These are phyloP conservation scores for Saprolegnia parasitica DNA, from an alignment of 352 stramenopile genomes.

Conservation along the genomic window DNA sequence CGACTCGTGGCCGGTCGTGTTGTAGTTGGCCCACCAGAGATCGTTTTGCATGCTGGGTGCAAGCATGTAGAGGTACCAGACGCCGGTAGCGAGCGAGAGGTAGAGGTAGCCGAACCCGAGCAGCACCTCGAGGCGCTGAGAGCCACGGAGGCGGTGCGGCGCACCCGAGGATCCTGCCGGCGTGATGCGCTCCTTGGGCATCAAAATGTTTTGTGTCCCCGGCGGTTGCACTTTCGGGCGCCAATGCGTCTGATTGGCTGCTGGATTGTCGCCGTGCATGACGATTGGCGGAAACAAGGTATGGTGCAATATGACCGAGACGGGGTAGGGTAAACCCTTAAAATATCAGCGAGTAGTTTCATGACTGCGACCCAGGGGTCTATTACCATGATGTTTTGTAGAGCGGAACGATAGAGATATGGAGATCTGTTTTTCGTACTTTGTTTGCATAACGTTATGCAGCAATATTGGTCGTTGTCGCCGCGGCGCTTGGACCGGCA, in stretches of 20 bases:
- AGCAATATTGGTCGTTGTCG: background rate
- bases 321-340: no score
- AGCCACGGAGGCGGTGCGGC: background rate
- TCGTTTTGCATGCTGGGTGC: constrained; percentile 13
- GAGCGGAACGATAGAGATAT: no score
- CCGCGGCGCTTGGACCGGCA: background rate
- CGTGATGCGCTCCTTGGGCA: background rate
- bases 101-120: background rate
- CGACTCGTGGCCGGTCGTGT: constrained; percentile 3
- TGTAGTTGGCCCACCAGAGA: constrained; percentile 18
- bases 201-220: background rate
- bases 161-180: background rate
- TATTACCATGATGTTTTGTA: no score
- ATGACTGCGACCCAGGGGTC: no score
- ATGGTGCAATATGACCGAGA: no score
- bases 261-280: no score
- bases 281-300: no score
- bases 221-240: no score
- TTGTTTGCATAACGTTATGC: no score
- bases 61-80: background rate
- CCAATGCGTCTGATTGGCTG: no score
- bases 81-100: background rate
- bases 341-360: no score
- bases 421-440: no score
- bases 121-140: background rate